These are phyloP conservation scores for Spathaspora hagerdaliae DNA, from an alignment of 805 yeast genomes.

Conservation along the genomic window DNA sequence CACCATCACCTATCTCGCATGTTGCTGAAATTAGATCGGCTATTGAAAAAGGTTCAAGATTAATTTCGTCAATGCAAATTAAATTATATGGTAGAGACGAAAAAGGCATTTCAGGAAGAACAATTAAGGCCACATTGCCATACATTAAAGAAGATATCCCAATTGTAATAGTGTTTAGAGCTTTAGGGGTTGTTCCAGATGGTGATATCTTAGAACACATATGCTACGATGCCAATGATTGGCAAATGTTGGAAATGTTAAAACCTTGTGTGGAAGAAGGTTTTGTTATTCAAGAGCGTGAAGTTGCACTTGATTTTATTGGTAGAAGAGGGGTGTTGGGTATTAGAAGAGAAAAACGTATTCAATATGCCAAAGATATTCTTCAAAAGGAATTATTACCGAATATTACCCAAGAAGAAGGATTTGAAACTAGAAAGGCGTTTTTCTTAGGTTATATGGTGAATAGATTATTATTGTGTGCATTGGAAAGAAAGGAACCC, in stretches of 20 bases:
- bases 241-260: conserved; percentile 99
- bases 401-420: conserved; percentile 95
- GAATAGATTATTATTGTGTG: conserved; percentile 89
- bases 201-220: conserved; percentile 98
- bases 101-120: conserved; percentile 64
- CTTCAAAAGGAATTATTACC: conserved; percentile 95
- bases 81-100: conserved; percentile 84
- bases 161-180: conserved; percentile 94
- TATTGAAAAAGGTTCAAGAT: conserved; percentile 92
- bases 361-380: conserved; percentile 95
- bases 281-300: conserved; percentile 95
- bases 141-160: conserved; percentile 97
- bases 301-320: conserved; percentile 94
- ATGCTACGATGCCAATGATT: conserved; percentile 94
- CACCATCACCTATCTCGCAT: conserved; percentile 94
- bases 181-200: conserved; percentile 97
- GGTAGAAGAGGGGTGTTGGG: conserved; percentile 98
- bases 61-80: conserved; percentile 90
- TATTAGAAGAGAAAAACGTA: conserved; percentile 95
- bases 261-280: conserved; percentile 99
- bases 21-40: conserved; percentile 97
- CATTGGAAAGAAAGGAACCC: conserved; percentile 94
- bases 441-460: conserved; percentile 98
- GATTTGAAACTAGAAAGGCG: conserved; percentile 95
- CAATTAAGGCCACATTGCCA: conserved; percentile 93